Evolutionary conservation across 257 asterid species (phyloP), one percentile per base, ranked within the genome.

Genomic region (Echites panduratus): DNA sequence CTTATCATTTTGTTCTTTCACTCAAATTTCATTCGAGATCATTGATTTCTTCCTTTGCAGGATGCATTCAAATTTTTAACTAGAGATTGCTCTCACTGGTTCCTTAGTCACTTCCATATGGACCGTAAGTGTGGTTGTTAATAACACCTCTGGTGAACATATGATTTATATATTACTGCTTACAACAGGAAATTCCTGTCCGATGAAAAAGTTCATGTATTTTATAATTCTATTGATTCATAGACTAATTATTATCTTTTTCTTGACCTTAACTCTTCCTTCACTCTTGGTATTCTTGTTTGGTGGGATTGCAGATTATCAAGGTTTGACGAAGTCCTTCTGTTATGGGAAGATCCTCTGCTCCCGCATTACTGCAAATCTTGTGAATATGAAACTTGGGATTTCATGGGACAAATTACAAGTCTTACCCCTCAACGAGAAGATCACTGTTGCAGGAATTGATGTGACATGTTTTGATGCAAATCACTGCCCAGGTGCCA

Each of bases 401-500:
- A 88, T 91, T 75, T 84, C 97, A 63, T 79, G 85, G 87, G 93
- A 87, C 73, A 87, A 83, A 70, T 74, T 94, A 73, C 86, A 87
- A 74, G 85, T 94, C 81, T 84, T 94, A 84, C 96, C 99, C 70
- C 88, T 91, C 78, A 88, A 91, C 76, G 86, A 86, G 83, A 94
- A 77, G 90, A 82, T 87, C 74, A 88, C 74, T 74, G 81, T 94
- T 66, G 96, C 87, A 73, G 99, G 99, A 62, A 75, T 77, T 63
- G 79, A 86, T 59, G 88, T 94, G 68, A 94, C 96, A 17, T 91
- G 97, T 81, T 94, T 88, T 72, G 95, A 94, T 77, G 97, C 99
- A 79, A 94, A 94, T 83, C 99, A 94, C 81, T 94, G 99, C 77
- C 98, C 99, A 24, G 99, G 99, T 78, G 90, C 98, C 53, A 74